These are phyloP conservation scores for Neurospora intermedia DNA, from an alignment of 495 filamentous ascomycete species.

Conservation along the genomic window DNA sequence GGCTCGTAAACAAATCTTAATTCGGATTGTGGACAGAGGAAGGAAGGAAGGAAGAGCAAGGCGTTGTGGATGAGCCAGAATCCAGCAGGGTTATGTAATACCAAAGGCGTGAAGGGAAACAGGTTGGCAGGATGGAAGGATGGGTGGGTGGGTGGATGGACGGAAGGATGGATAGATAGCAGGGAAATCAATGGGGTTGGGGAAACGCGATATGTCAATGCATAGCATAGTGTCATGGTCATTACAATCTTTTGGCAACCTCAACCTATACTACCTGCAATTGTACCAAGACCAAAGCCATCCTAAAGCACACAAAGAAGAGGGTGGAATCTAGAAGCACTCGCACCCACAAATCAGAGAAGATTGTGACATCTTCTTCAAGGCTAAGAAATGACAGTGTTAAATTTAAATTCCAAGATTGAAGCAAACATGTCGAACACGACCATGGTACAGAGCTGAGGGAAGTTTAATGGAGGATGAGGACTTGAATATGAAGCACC, in stretches of 20 bases:
- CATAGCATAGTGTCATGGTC: background rate
- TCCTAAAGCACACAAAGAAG: background rate
- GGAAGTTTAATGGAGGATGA: background rate
- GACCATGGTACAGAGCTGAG: background rate
- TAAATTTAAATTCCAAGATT: background rate
- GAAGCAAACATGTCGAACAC: background rate
- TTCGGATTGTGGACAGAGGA: background rate
- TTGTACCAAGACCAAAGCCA: background rate
- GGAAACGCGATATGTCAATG: background rate
- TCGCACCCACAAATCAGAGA: no score
- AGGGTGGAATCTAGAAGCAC: background rate
- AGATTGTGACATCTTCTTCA: background rate
- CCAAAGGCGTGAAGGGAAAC: background rate
- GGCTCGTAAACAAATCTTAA: slow-evolving; percentile 36
- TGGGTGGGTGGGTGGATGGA: background rate
- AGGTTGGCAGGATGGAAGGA: background rate
- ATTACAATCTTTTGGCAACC: background rate
- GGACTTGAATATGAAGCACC: background rate
- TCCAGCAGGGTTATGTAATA: background rate
- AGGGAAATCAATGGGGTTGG: background rate
- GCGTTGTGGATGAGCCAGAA: background rate
- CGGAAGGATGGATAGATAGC: background rate
- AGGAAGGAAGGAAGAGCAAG: background rate
- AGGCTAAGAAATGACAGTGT: background rate
- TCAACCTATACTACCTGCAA: no score